Base-by-base conservation (phyloP, 2,329 filamentous ascomycete genomes). In the Talaromyces sp. region DNA sequence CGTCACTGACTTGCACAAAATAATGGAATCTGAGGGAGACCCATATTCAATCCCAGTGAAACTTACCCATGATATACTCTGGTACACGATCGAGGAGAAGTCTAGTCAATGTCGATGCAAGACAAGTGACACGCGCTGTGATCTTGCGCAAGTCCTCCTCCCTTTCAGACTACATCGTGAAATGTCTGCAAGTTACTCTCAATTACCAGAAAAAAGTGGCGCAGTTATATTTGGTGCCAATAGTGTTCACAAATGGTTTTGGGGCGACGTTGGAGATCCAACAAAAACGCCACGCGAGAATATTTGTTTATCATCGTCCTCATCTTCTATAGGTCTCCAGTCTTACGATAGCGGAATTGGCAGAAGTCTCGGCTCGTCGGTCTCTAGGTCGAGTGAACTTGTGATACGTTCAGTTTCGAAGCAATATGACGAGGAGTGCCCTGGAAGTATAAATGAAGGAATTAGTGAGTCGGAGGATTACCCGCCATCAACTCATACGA, bases 1-100 rank as follows among this genome's bases (percentile, higher is more conserved):
- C 17, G 65, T 66, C 13, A 38, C 61, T 1, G 68, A 74, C 43
- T 56, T 76, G 1, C 59, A 63, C n/a, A 57, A 67, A 1, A 70
- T 74, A 24, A 70, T 73, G 58, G 62, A 68, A n/a, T 63, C 59
- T 2, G 32, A 67, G n/a, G 70, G 70, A 14, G 61, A 67, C 53
- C 54, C 61, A 19, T 32, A 64, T 10, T 41, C 52, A 27, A 62
- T 49, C 19, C 67, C 66, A 11, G 43, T 60, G 58, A 61, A 55
- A 46, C 53, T 67, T 17, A 61, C 56, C 11, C 51, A 63, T 49
- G 49, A 65, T 50, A 63, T 65, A n/a, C 43, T 63, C 32, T 69
- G 67, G 60, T 60, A 66, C 46, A 59, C 27, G 14, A 58, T 58
- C 9, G 31, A 62, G 2, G 32, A 52, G 21, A 35, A 38, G 17